phyloP scores from a whole-genome alignment of 208 protist species.

The Acanthamoeba healyi region DNA sequence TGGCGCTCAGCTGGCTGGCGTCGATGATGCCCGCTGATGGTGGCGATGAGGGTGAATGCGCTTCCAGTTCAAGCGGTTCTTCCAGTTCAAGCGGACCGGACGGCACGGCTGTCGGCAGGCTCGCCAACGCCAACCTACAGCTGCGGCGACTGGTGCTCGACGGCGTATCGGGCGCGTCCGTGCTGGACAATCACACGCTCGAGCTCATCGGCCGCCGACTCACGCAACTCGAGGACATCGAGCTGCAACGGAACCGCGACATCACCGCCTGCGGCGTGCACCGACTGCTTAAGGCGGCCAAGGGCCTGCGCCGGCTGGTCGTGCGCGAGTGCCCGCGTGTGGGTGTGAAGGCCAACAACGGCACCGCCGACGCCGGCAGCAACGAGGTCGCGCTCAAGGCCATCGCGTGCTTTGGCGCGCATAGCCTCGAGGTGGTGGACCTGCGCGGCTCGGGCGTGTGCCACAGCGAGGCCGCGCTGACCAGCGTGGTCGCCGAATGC shows the following conservation, averaged over 20 bases:
- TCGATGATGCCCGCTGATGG: not conserved
- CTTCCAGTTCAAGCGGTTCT: no score
- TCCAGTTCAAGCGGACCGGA: not conserved
- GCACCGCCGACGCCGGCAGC: not conserved
- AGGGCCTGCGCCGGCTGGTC: not conserved
- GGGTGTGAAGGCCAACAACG: not conserved
- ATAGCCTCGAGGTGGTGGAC: slow-evolving; percentile 15
- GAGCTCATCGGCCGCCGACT: not conserved
- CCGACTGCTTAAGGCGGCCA: not conserved
- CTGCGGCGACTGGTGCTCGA: not conserved
- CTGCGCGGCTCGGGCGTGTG: not conserved
- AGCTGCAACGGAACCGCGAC: not conserved
- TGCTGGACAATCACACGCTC: not conserved
- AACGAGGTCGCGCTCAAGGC: not conserved
- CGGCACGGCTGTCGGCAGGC: not conserved
- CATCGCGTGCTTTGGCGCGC: not conserved
- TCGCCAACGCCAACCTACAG: not conserved
- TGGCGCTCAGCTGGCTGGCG: not conserved
- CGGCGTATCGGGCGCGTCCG: no score
- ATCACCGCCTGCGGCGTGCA: not conserved
- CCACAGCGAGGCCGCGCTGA: not conserved
- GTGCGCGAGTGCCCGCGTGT: not conserved
- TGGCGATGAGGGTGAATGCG: not conserved
- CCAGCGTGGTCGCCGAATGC: not conserved
- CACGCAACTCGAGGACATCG: not conserved